Conservation (phyloP, 2,329 filamentous ascomycete genomes). For the Ilyonectria robusta region DNA sequence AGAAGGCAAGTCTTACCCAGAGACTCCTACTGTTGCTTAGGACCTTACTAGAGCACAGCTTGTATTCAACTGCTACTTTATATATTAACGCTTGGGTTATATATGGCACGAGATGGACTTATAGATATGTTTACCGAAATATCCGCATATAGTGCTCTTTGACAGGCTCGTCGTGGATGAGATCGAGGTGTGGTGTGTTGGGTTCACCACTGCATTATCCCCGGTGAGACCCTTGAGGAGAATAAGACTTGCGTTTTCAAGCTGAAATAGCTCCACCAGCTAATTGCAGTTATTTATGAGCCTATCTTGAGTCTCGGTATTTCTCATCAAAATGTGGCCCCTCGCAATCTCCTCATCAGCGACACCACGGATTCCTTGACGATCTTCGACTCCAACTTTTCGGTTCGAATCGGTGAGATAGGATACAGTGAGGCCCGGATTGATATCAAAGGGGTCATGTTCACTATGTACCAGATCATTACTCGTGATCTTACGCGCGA, state of each 20-base stretch:
- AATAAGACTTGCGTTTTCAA: conserved; percentile 51
- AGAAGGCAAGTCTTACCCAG: no score
- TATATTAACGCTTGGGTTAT: conserved; percentile 31
- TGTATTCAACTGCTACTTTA: conserved; percentile 55
- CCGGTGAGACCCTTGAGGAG: conserved; percentile 51
- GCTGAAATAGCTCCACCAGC: conserved; percentile 53
- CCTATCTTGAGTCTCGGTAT: conserved; percentile 57
- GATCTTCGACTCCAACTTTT: conserved; percentile 55
- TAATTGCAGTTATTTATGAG: conserved; percentile 48
- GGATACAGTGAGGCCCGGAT: conserved; percentile 38
- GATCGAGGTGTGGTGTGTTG: conserved; percentile 46
- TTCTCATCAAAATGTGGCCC: conserved; percentile 55
- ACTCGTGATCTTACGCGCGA: conserved; percentile 47
- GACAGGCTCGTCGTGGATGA: conserved; percentile 53
- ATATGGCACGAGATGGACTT: conserved; percentile 55
- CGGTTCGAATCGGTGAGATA: conserved; percentile 38
- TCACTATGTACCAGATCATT: conserved; percentile 56
- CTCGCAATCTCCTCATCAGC: conserved; percentile 56
- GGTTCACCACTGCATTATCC: conserved; percentile 54
- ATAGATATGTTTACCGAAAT: conserved; percentile 51
- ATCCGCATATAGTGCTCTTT: conserved; percentile 55
- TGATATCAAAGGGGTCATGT: conserved; percentile 53
- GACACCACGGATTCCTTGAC: conserved; percentile 49
- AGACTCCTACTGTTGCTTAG: no score
- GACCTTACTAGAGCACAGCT: conserved; percentile 12